phyloP scores from a whole-genome alignment of 768 basidiomycete genomes.

The Lyophyllum atratum region DNA sequence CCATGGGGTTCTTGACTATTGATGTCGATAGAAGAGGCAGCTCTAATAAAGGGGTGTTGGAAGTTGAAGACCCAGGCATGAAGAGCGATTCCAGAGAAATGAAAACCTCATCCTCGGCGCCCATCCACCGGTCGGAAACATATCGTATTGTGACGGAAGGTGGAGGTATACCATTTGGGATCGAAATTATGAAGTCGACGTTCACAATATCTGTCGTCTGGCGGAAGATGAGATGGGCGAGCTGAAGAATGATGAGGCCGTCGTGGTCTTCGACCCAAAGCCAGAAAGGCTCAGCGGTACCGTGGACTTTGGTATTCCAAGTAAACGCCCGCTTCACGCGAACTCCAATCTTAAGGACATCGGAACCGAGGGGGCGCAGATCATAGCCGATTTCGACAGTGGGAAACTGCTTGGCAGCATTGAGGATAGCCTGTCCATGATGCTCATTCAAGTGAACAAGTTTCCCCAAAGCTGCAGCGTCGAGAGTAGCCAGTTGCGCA shows the following conservation, averaged over 20 bases:
- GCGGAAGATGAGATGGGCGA: slow-evolving; percentile 71
- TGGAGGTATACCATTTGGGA: slow-evolving; percentile 59
- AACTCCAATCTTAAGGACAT: slow-evolving; percentile 78
- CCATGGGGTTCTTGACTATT: slow-evolving; percentile 44
- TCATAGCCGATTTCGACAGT: slow-evolving; percentile 62
- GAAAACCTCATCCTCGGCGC: slow-evolving; percentile 74
- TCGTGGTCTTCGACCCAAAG: slow-evolving; percentile 92
- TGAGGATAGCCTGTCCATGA: slow-evolving; percentile 78
- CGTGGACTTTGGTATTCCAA: slow-evolving; percentile 81
- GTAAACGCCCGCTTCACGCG: slow-evolving; percentile 67
- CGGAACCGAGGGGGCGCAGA: slow-evolving; percentile 80
- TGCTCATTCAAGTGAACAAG: slow-evolving; percentile 84
- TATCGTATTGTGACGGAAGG: slow-evolving; percentile 72
- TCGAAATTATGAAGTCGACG: slow-evolving; percentile 80
- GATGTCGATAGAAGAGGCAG: slow-evolving; percentile 73
- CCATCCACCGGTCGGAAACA: slow-evolving; percentile 92
- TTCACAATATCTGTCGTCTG: slow-evolving; percentile 59
- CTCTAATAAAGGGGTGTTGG: slow-evolving; percentile 64
- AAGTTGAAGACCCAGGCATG: slow-evolving; percentile 68
- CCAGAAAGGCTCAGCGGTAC: slow-evolving; percentile 85
- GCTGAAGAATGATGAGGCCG: slow-evolving; percentile 80
- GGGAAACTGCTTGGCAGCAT: slow-evolving; percentile 87
- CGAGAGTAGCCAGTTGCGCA: slow-evolving; percentile 67
- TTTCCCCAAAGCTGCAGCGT: slow-evolving; percentile 70
- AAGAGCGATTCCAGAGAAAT: slow-evolving; percentile 67